Conservation (phyloP, 169 alveolate species). For the Babesia microti region DNA sequence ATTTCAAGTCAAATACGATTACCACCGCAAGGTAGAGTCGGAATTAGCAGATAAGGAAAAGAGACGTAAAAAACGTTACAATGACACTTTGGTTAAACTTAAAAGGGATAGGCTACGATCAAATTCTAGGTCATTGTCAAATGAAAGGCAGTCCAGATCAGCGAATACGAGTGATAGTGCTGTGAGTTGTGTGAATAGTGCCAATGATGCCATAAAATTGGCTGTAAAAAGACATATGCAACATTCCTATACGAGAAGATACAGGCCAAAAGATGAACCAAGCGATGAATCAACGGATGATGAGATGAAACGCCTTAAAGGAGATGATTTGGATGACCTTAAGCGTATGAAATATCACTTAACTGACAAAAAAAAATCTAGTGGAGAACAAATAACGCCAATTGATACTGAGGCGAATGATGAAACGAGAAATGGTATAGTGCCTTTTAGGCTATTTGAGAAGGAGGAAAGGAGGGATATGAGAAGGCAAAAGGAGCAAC, state of each 20-base stretch:
- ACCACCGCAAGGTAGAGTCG: constrained; percentile 41
- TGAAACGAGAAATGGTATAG: constrained; percentile 8
- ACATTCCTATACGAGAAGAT: not conserved
- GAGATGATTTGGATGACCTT: not conserved
- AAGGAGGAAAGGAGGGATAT: constrained; percentile 31
- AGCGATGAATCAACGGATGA: not conserved
- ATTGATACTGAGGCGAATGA: constrained; percentile 2
- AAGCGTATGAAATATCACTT: not conserved
- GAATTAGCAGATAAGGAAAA: constrained; percentile 20
- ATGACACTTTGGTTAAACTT: constrained; percentile 34
- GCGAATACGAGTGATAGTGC: not conserved
- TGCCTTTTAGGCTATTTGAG: constrained; percentile 39
- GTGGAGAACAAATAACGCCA: not conserved
- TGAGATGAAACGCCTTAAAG: not conserved
- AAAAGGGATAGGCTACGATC: constrained; percentile 22
- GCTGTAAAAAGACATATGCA: not conserved
- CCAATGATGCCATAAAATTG: not conserved
- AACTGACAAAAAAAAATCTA: not conserved
- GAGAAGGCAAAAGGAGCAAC: constrained; percentile 15
- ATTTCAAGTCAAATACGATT: constrained; percentile 65
- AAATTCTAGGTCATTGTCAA: not conserved
- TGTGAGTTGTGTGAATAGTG: not conserved
- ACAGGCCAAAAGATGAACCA: constrained; percentile 1
- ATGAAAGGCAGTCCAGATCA: not conserved
- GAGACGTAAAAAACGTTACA: constrained; percentile 10